Evolutionary conservation across 31 red algal species (phyloP).

Genomic region (Porphyra umbilicalis): DNA sequence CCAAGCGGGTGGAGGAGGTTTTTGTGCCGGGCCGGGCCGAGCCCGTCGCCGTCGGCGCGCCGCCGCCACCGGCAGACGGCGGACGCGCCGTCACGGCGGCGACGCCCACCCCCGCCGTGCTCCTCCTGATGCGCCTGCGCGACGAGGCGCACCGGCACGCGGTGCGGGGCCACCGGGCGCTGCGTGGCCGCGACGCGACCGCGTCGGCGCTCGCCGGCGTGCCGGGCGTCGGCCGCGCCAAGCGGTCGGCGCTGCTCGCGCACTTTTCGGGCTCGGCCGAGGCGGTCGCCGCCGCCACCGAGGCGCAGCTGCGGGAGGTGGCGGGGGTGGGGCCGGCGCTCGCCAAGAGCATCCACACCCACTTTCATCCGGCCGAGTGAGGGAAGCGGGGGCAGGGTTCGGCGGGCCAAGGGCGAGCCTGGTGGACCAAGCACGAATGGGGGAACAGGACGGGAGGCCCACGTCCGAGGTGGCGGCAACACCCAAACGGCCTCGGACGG

Average conservation of each 20-base stretch:
- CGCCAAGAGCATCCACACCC: constrained; percentile 21
- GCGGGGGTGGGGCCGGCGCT: constrained; percentile 36
- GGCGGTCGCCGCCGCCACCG: constrained; percentile 27
- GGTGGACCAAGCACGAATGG: too few relatives aligned
- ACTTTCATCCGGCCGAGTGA: constrained; percentile 12
- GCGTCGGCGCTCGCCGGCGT: constrained; percentile 35
- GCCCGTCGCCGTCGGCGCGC: not conserved
- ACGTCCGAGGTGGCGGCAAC: too few relatives aligned
- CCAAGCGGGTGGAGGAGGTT: constrained; percentile 55
- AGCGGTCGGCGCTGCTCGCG: constrained; percentile 21
- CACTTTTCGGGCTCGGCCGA: constrained; percentile 46
- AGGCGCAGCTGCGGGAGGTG: constrained; percentile 12
- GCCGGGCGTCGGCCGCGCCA: constrained; percentile 31
- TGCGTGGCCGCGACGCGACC: constrained; percentile 20
- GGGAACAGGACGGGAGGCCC: too few relatives aligned
- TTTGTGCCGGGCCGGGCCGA: constrained; percentile 5
- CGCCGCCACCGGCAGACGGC: not conserved
- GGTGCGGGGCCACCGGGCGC: constrained; percentile 33
- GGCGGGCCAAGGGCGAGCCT: too few relatives aligned
- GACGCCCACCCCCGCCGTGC: constrained; percentile 8
- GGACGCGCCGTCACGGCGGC: too few relatives aligned
- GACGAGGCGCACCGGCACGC: constrained; percentile 79
- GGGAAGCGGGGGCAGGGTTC: too few relatives aligned
- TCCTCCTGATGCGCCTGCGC: constrained; percentile 36
- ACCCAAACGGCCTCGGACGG: too few relatives aligned